Evolutionary conservation across 768 basidiomycete species (phyloP).

Genomic region (Leccinum imitatum): DNA sequence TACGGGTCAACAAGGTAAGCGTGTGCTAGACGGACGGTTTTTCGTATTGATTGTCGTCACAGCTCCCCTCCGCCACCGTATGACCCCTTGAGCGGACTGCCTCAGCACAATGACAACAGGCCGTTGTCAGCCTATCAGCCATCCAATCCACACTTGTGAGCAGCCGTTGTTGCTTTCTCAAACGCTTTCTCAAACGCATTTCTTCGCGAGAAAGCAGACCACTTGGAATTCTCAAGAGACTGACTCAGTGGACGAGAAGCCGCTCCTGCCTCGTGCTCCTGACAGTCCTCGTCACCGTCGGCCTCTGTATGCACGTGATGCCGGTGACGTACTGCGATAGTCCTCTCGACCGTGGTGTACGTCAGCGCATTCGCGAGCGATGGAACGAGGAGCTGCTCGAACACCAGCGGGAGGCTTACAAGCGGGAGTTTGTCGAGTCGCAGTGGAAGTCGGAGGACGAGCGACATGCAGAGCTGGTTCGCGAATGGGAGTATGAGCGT

Average conservation of each 20-base stretch:
- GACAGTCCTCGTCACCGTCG: not conserved
- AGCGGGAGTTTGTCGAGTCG: constrained; percentile 11
- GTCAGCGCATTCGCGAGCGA: constrained; percentile 20
- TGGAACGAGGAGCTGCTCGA: constrained; percentile 20
- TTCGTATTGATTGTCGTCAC: not conserved
- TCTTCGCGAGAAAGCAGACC: not conserved
- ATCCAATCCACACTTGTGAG: not conserved
- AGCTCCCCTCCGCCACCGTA: not conserved
- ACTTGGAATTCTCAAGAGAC: not conserved
- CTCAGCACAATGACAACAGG: not conserved
- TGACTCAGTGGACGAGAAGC: not conserved
- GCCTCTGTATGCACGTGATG: not conserved
- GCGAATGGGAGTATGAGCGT: constrained; percentile 23
- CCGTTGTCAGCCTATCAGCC: not conserved
- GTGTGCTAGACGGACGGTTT: not conserved
- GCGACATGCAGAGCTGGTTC: constrained; percentile 4
- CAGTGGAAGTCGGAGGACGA: constrained; percentile 25
- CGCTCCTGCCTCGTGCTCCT: not conserved
- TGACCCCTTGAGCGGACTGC: not conserved
- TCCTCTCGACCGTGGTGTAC: constrained; percentile 17
- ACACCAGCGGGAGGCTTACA: constrained; percentile 13
- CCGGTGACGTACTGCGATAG: not conserved
- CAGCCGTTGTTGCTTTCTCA: not conserved
- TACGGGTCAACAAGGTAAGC: not conserved
- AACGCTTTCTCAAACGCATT: not conserved